Evolutionary conservation across 2,329 filamentous ascomycete species (phyloP), one percentile per base, ranked within the genome.

Genomic region (Verticillium nubilum): DNA sequence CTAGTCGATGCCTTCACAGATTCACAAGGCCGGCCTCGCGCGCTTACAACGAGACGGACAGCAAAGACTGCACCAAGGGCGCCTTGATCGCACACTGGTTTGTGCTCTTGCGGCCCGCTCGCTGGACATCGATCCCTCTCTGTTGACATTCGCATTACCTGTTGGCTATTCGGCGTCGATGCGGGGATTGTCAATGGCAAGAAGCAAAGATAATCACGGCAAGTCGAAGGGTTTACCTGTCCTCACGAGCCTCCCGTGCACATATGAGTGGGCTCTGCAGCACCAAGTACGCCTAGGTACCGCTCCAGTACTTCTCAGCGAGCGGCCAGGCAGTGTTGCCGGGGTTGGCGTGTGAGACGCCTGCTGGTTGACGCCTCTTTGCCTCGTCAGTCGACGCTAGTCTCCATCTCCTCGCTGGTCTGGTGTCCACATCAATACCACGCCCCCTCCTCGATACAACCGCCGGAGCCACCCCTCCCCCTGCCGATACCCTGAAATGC

Each of bases 401-500:
- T 50, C 42, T 50, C 42, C 42, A 50, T 50, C 42, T 50, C 42
- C 42, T 23, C n/a, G 42, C 42, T 50, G 42, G 42, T 26, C 42
- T 50, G 19, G 19, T 50, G 42, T 13, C 42, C 42, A 50, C 42
- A 50, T 50, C 42, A 23, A 50, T 19, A 50, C n/a, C 42, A 50
- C 42, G 19, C 42, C 42, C 42, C 42, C 56, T 52, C 56, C 56
- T 57, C 56, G 56, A 50, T 42, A 52, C 28, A 57, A 52, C 56
- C 37, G 56, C 42, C 56, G 29, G 42, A 47, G 35, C 25, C 42
- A 50, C 42, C 37, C 37, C 56, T 26, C 27, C 56, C 56, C 56
- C 56, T 57, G 17, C 56, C 12, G 56, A 52, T 57, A 57, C 56
- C 56, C 56, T 57, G 56, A 57, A 52, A 50, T 23, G 56, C 26